Percentiles rank a stretch among this genome's conserved stretches.
Evolutionary conservation across 768 basidiomycete genomes (phyloP).

Genomic region (Erythrobasidium yunnanense): DNA sequence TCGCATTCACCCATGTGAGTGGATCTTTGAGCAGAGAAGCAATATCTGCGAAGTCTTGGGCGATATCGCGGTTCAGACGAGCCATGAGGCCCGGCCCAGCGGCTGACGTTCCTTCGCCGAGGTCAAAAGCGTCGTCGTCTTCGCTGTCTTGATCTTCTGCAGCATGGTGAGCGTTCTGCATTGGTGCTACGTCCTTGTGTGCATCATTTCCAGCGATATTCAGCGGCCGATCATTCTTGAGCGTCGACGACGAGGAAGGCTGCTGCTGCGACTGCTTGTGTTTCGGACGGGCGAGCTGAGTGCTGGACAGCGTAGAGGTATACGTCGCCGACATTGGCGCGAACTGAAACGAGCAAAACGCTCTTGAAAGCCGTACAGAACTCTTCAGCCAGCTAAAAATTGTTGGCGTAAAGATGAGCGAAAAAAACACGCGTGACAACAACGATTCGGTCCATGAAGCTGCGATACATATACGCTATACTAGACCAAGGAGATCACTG

Average conservation of each 20-base stretch:
- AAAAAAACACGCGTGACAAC: too few relatives aligned
- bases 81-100: not conserved
- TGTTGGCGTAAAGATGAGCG: too few relatives aligned
- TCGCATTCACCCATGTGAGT: constrained; percentile 19
- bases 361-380: too few relatives aligned
- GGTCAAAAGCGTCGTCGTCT: constrained; percentile 3
- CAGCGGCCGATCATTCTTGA: too few relatives aligned
- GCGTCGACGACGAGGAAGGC: too few relatives aligned
- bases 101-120: constrained; percentile 24
- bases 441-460: not conserved
- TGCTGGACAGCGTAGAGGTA: too few relatives aligned
- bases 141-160: not conserved
- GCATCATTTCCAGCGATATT: not conserved
- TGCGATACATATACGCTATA: not conserved
- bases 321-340: too few relatives aligned
- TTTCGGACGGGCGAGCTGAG: too few relatives aligned
- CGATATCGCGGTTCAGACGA: not conserved
- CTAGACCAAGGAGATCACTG: not conserved
- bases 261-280: too few relatives aligned
- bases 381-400: too few relatives aligned
- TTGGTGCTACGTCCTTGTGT: not conserved
- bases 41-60: constrained; percentile 17
- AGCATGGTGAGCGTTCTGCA: not conserved
- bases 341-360: too few relatives aligned
- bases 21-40: constrained; percentile 25